These are phyloP conservation scores for Apodospora peruviana DNA, from an alignment of 495 filamentous ascomycete species.

Conservation along the genomic window DNA sequence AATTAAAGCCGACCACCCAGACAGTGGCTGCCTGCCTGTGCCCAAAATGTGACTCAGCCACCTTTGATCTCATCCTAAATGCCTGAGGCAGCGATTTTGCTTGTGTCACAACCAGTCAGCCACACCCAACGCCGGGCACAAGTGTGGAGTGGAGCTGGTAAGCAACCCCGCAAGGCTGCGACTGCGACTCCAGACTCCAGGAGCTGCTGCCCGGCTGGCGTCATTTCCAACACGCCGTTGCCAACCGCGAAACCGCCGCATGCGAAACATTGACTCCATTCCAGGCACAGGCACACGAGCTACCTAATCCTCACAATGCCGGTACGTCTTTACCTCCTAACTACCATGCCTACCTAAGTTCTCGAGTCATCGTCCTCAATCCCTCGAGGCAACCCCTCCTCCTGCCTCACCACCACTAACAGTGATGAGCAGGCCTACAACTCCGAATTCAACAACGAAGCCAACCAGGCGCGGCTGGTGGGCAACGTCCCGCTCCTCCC, in stretches of 20 bases:
- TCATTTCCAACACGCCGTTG: background rate
- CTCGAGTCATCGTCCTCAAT: background rate
- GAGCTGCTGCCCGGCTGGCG: background rate
- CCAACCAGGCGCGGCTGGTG: constrained; percentile 39
- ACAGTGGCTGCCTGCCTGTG: background rate
- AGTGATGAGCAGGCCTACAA: constrained; percentile 67
- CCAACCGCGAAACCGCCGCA: background rate
- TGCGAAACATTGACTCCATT: no score
- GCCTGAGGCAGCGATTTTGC: background rate
- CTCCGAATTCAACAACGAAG: constrained; percentile 85
- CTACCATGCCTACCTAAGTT: background rate
- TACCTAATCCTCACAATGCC: constrained; percentile 9
- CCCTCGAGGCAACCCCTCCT: no score
- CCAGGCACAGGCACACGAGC: background rate
- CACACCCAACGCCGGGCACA: background rate
- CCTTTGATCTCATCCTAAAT: background rate
- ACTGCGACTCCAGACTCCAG: constrained; percentile 1
- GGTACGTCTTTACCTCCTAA: constrained; percentile 2
- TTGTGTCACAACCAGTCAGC: background rate
- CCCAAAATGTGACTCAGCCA: background rate
- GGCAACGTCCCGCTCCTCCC: constrained; percentile 94
- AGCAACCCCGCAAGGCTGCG: constrained; percentile 29
- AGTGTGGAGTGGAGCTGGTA: constrained; percentile 4
- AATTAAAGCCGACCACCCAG: background rate
- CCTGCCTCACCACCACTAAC: background rate